Evolutionary conservation across 208 protist genomes (phyloP), one percentile per base, ranked within the genome.

Genomic region (Crithidia thermophila): DNA sequence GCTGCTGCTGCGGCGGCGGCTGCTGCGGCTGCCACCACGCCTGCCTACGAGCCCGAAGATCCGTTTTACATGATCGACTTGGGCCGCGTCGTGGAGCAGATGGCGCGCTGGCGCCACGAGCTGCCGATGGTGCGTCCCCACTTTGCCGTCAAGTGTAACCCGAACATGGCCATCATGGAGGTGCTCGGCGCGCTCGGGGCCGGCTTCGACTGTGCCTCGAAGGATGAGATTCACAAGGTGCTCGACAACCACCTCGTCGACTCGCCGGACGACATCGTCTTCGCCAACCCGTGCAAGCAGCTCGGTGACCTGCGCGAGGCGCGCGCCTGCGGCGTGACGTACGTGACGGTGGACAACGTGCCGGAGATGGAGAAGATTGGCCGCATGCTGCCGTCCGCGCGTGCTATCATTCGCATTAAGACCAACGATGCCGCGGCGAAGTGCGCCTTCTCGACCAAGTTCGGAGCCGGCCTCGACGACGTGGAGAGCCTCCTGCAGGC

Each of bases 121-220:
- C 70, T 95, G 33, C 91, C 91, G 42, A 79, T 83, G 65, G 88
- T 95, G 30, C 72, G 79, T 7, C 87, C 90, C 10, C 72, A 80
- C 80, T 96, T 93, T 39, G 91, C 91, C 20, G 81, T 95, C 56
- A 96, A 96, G 70, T 95, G 87, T 63, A 96, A 96, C 61, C 80
- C 81, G 31, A 65, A 71, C 18, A 13, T 52, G n/a, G 59, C 61
- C 6, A 59, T 95, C 37, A 64, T 96, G 53, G 63, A 84, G 34
- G 68, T 83, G 14, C 76, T 96, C 34, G 68, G 65, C 13, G 79
- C 79, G 33, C 65, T 91, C 62, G 91, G 90, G 18, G 65, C 73
- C 43, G 86, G 86, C 52, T 96, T 95, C 61, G 91, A 96, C 76
- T 96, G 91, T 57, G 91, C 91, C 42, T 87, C 74, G 37, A 79